phyloP scores from a whole-genome alignment of 2,329 filamentous ascomycete genomes.

The Furcasterigmium furcatum region DNA sequence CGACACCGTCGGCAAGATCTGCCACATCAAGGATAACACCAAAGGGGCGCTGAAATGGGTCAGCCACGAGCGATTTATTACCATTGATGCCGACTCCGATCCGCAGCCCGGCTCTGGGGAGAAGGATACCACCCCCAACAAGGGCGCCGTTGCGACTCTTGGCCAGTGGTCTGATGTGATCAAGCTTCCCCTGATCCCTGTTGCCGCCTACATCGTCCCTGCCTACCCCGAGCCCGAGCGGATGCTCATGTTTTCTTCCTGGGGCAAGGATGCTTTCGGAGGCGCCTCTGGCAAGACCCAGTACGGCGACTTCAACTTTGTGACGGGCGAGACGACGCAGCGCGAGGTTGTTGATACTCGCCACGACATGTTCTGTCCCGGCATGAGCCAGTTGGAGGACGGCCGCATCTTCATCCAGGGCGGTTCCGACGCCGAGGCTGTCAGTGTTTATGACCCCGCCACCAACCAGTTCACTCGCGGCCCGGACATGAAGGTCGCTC shows the following conservation, averaged over 20 bases:
- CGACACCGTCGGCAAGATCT: slow-evolving; percentile 15
- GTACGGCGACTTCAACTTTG: slow-evolving; percentile 17
- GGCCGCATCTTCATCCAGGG: slow-evolving; percentile 52
- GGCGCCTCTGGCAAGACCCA: slow-evolving; percentile 14
- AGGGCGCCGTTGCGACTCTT: slow-evolving; percentile 11
- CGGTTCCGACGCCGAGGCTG: slow-evolving; percentile 43
- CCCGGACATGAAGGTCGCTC: slow-evolving; percentile 38
- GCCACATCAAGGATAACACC: slow-evolving; percentile 13
- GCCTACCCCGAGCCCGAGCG: slow-evolving; percentile 16
- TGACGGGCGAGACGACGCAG: slow-evolving; percentile 20
- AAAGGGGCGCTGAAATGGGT: slow-evolving; percentile 9
- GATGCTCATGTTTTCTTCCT: slow-evolving; percentile 19
- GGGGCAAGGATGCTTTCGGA: slow-evolving; percentile 18
- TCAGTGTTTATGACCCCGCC: slow-evolving; percentile 41
- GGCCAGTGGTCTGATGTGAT: slow-evolving; percentile 20
- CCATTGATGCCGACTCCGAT: slow-evolving; percentile 5
- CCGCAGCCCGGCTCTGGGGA: not conserved
- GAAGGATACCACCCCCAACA: not conserved
- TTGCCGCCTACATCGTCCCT: slow-evolving; percentile 22
- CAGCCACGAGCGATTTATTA: slow-evolving; percentile 12
- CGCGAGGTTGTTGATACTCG: slow-evolving; percentile 34
- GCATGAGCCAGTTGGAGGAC: slow-evolving; percentile 44
- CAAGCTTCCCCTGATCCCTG: slow-evolving; percentile 19
- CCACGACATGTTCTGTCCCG: slow-evolving; percentile 57
- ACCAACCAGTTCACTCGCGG: slow-evolving; percentile 33